Conservation (phyloP, 2,329 filamentous ascomycete species). For the Fusarium stilboides region DNA sequence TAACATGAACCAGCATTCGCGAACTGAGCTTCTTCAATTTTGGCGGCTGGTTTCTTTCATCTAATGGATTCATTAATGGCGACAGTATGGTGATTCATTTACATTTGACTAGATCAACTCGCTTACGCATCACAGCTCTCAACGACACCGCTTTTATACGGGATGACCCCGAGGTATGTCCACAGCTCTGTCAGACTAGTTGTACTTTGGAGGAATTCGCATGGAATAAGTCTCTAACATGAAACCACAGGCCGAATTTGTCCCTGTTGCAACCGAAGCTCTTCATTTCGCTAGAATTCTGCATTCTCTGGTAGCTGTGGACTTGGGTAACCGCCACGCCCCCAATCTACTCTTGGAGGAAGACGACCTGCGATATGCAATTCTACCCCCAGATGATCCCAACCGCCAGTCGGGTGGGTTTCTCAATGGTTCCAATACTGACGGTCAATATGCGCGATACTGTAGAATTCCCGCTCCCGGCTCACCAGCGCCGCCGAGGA, state of each 20-base stretch:
- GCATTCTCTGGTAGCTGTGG: slow-evolving; percentile 24
- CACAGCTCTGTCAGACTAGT: rapidly evolving
- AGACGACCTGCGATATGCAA: slow-evolving; percentile 24
- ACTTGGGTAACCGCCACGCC: slow-evolving; percentile 16
- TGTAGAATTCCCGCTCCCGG: slow-evolving; percentile 14
- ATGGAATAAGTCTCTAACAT: not conserved
- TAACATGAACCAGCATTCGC: slow-evolving; percentile 6
- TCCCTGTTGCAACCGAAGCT: slow-evolving; percentile 3
- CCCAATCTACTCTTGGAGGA: slow-evolving; percentile 16
- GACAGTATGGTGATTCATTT: not conserved
- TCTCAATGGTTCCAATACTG: not conserved
- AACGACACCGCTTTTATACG: not conserved
- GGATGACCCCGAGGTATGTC: not conserved
- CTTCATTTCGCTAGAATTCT: slow-evolving; percentile 25
- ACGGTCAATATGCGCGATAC: not conserved
- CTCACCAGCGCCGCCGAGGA: not conserved
- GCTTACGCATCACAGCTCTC: not conserved
- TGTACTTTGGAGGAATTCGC: no score
- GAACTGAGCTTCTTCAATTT: slow-evolving; percentile 5
- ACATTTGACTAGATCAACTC: not conserved
- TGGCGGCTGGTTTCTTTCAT: slow-evolving; percentile 19
- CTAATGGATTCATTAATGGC: not conserved
- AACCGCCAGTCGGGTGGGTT: slow-evolving; percentile 14
- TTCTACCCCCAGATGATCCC: slow-evolving; percentile 16
- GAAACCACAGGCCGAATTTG: not conserved